Base-by-base conservation (phyloP, 257 asterid species). In the Oldenlandia corymbosa region DNA sequence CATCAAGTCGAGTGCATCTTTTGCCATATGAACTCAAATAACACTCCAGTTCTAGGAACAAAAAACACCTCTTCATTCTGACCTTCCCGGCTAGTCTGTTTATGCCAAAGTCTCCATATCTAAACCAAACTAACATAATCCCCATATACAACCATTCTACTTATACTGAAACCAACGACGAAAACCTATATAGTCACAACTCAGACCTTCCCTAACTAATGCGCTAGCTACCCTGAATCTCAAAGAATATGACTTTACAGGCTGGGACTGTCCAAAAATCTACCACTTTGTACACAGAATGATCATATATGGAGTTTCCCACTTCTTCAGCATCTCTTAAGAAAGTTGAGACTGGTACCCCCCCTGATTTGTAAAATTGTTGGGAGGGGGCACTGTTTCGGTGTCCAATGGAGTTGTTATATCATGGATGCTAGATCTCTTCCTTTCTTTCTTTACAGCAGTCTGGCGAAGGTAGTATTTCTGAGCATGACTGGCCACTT, bases 401-500 rank as follows among this genome's bases (percentile, higher is more conserved):
- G 79, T 78, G 31, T 84, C 95, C 72, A 71, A 62, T 0, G 88
- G 80, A 0, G 93, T 84, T 2, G 97, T 90, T 50, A 90, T 87
- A 65, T 90, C 97, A 45, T 90, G 97, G 52, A 90, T 90, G 78
- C 97, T 90, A 0, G 95, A 83, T 39, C 97, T 75, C 68, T 90
- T 90, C 21, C 97, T 75, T 77, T 90, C 95, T 55, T 81, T 90
- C 77, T 87, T 90, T 16, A 31, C 90, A 0, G 95, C 73, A 20
- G 65, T 78, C 42, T 85, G 97, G 13, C 97, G 95, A 39, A 87
- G 94, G 74, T 76, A 90, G 36, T 85, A 90, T 27, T 90, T 90
- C 66, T 90, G 97, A 9, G 97, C 97, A 58, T 90, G 97, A 59
- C 97, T 90, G 12, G 97, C 97, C 42, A 90, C 97, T 67, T 90